Percentiles rank a stretch among this genome's conserved stretches.
Conservation (phyloP, 768 basidiomycete species). For the Hortiboletus flavorubellus region DNA sequence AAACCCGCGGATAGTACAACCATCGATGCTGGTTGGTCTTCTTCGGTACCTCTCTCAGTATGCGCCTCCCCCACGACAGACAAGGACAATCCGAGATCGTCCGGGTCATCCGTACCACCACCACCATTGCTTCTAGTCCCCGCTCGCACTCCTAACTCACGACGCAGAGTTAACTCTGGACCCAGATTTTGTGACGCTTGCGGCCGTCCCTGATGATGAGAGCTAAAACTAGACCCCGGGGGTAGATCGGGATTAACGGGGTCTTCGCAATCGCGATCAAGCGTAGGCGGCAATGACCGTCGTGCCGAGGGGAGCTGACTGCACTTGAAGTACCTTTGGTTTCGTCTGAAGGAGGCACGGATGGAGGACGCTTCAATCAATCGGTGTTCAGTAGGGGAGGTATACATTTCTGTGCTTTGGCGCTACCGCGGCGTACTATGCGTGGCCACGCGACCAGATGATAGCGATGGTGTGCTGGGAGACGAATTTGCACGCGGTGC, state of each 20-base stretch:
- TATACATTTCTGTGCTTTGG: conserved; percentile 19
- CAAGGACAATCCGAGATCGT: conserved; percentile 7
- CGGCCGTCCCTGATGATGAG: conserved; percentile 1
- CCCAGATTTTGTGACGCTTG: neutral
- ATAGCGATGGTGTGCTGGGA: conserved; percentile 25
- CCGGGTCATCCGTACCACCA: conserved; percentile 19
- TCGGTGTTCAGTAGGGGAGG: conserved; percentile 37
- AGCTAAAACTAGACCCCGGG: conserved; percentile 23
- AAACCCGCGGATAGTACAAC: too few species aligned
- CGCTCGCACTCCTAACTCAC: conserved; percentile 41
- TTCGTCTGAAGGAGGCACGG: conserved; percentile 5
- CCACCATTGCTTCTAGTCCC: conserved; percentile 5
- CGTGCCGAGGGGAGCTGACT: neutral
- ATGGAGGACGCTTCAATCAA: conserved; percentile 41
- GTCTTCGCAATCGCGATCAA: conserved; percentile 36
- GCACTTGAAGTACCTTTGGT: neutral
- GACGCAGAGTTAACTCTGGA: conserved; percentile 14
- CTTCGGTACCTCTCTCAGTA: conserved; percentile 7
- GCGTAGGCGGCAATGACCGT: conserved; percentile 52
- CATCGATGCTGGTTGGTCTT: conserved; percentile 1
- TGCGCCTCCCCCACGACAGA: conserved; percentile 25
- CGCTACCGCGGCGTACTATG: conserved; percentile 14
- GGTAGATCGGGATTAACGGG: conserved; percentile 30
- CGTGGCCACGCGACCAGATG: conserved; percentile 15
- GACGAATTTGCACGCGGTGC: conserved; percentile 41